phyloP scores from a whole-genome alignment of 441 rosid genomes.

The Capsella rubella region DNA sequence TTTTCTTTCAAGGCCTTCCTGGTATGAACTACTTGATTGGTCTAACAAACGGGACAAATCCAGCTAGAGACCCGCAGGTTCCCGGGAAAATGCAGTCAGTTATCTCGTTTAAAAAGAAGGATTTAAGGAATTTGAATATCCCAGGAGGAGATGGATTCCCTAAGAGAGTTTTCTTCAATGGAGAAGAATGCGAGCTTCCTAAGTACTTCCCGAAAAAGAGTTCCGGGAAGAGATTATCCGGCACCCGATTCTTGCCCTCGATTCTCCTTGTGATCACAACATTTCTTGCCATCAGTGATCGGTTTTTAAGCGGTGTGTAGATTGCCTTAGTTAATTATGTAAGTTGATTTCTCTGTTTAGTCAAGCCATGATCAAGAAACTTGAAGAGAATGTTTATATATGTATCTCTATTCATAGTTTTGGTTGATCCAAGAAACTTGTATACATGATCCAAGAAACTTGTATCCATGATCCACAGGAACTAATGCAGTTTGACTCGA shows the following conservation, averaged over 20 bases:
- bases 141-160: constrained; percentile 78
- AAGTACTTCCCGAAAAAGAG: constrained; percentile 52
- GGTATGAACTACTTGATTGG: constrained; percentile 79
- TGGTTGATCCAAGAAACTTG: constrained; percentile 25
- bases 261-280: constrained; percentile 41
- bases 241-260: constrained; percentile 32
- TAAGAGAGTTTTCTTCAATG: constrained; percentile 71
- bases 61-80: constrained; percentile 53
- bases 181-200: constrained; percentile 92
- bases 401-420: constrained; percentile 13
- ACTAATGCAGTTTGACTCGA: constrained; percentile 21
- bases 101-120: constrained; percentile 70
- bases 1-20: constrained; percentile 69
- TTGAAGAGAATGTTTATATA: constrained; percentile 17
- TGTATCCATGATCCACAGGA: constrained; percentile 28
- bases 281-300: constrained; percentile 46
- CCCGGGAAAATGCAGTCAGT: constrained; percentile 94
- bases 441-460: constrained; percentile 25
- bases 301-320: constrained; percentile 36
- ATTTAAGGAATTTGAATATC: constrained; percentile 52
- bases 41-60: constrained; percentile 57
- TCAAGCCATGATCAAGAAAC: constrained; percentile 14
- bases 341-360: constrained; percentile 26
- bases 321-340: constrained; percentile 27
- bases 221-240: constrained; percentile 44